Evolutionary conservation across 176 grass and related monocot genomes (phyloP).

Genomic region (Coix lacrymajobi): DNA sequence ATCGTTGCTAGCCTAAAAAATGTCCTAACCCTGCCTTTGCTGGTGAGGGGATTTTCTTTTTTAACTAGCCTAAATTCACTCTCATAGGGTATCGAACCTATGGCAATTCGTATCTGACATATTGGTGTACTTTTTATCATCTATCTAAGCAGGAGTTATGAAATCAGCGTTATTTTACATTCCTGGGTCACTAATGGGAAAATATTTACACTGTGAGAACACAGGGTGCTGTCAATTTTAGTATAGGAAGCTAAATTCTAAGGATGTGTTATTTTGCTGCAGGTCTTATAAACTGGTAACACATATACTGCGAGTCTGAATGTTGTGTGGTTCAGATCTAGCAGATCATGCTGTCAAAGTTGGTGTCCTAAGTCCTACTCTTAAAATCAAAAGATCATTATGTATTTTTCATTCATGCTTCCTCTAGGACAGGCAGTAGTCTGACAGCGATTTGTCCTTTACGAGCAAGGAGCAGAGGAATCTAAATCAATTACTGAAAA

Average conservation of each 20-base stretch:
- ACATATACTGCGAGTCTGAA: not conserved
- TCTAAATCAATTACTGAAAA: not conserved
- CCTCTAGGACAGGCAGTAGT: not conserved
- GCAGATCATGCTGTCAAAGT: constrained; percentile 5
- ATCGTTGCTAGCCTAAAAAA: not conserved
- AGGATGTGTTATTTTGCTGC: no score
- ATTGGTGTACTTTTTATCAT: not conserved
- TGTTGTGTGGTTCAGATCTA: not conserved
- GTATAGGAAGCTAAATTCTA: not conserved
- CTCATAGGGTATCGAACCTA: not conserved
- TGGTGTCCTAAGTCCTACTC: not conserved
- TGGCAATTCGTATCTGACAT: not conserved
- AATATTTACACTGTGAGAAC: not conserved
- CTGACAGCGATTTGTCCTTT: not conserved
- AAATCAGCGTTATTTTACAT: not conserved
- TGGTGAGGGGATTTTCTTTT: no score
- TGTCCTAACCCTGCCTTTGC: not conserved
- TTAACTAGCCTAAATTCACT: not conserved
- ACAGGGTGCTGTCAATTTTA: not conserved
- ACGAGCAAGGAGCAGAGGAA: not conserved
- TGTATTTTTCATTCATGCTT: not conserved
- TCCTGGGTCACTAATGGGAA: not conserved
- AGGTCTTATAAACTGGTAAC: not conserved
- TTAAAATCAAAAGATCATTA: not conserved
- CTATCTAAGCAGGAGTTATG: not conserved